These are phyloP conservation scores for Erodium maritimum DNA, from an alignment of 345 rosid species.

Conservation along the genomic window DNA sequence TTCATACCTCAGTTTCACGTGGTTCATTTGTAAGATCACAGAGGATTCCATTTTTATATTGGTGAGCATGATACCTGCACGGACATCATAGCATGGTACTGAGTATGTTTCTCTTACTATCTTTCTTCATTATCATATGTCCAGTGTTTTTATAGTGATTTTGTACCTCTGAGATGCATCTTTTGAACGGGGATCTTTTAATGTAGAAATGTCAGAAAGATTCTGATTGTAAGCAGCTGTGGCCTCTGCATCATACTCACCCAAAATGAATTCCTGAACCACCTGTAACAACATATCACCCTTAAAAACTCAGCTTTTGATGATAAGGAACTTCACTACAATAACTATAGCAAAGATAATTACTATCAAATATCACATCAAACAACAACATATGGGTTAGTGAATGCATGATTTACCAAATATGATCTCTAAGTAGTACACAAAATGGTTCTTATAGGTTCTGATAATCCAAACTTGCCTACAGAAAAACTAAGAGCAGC, in stretches of 20 bases:
- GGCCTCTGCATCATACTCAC: constrained; percentile 64
- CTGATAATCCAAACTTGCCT: not conserved
- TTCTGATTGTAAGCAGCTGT: constrained; percentile 69
- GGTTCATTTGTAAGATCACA: constrained; percentile 86
- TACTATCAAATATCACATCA: not conserved
- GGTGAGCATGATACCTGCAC: constrained; percentile 81
- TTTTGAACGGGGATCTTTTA: constrained; percentile 70
- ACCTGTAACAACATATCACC: constrained; percentile 23
- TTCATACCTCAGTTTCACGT: constrained; percentile 74
- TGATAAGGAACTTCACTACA: not conserved
- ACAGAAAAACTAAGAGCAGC: constrained; percentile 1
- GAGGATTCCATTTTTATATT: constrained; percentile 66
- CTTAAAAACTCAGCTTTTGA: not conserved
- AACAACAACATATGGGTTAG: not conserved
- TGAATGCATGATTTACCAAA: not conserved
- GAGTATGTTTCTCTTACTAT: not conserved
- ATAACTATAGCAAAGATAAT: not conserved
- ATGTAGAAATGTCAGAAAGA: constrained; percentile 52
- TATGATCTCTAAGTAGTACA: not conserved
- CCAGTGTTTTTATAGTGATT: not conserved
- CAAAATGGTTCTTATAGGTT: not conserved
- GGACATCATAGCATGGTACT: not conserved
- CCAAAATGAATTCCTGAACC: constrained; percentile 77
- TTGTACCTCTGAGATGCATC: constrained; percentile 76
- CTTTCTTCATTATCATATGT: not conserved